Evolutionary conservation across 345 rosid species (phyloP).

Genomic region (Bruguiera gymnorhiza): DNA sequence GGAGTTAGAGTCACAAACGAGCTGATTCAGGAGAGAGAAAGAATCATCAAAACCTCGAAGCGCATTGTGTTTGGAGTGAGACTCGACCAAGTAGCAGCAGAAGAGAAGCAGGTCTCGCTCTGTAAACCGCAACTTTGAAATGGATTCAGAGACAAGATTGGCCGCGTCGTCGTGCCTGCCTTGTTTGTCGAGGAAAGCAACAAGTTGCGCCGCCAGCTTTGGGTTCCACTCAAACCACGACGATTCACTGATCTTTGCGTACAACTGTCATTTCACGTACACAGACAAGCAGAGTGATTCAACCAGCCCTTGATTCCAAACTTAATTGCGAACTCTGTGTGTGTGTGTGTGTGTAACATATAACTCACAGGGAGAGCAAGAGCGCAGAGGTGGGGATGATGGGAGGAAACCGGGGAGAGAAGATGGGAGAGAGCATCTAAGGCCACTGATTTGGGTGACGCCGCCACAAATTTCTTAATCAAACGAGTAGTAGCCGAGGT

Average conservation of each 20-base stretch:
- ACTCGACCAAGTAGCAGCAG: conserved; percentile 56
- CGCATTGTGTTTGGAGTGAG: conserved; percentile 41
- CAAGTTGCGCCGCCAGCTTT: conserved; percentile 62
- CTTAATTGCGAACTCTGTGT: neutral
- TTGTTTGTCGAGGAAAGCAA: conserved; percentile 56
- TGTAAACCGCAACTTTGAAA: conserved; percentile 36
- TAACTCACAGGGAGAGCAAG: conserved; percentile 61
- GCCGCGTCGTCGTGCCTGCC: conserved; percentile 45
- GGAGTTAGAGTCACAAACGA: conserved; percentile 46
- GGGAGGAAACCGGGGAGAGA: conserved; percentile 50
- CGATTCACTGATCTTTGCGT: conserved; percentile 53
- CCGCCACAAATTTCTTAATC: conserved; percentile 71
- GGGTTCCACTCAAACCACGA: conserved; percentile 87
- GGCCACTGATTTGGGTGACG: conserved; percentile 59
- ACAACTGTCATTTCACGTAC: conserved; percentile 39
- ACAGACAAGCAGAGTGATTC: conserved; percentile 4
- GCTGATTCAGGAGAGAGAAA: conserved; percentile 34
- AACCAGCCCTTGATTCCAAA: neutral
- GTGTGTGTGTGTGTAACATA: neutral
- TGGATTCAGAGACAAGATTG: conserved; percentile 40
- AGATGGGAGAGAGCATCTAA: conserved; percentile 78
- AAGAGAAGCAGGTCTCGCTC: conserved; percentile 59
- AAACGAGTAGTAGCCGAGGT: conserved; percentile 42
- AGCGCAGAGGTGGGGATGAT: conserved; percentile 43
- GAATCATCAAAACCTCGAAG: conserved; percentile 46